phyloP scores from a whole-genome alignment of 2,329 filamentous ascomycete species.

The Monilinia laxa region DNA sequence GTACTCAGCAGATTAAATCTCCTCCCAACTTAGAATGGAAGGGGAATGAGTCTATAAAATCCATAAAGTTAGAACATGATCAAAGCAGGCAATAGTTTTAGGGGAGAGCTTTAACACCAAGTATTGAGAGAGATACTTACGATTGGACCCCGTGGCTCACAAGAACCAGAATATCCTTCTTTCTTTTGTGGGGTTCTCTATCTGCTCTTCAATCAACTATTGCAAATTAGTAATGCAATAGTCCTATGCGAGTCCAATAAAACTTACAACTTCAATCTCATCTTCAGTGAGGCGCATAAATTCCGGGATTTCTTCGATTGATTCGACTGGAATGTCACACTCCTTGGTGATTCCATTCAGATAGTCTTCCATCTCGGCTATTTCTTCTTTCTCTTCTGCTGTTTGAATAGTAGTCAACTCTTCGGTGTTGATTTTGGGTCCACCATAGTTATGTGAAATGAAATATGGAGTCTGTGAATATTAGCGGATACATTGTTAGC shows the following conservation, averaged over 20 bases:
- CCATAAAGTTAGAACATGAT: neutral
- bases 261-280: too few relatives aligned
- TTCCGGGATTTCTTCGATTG: neutral
- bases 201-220: too few relatives aligned
- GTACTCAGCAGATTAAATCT: too few relatives aligned
- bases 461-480: neutral
- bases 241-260: too few relatives aligned
- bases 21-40: too few relatives aligned
- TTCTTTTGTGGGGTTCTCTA: neutral
- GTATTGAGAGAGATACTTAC: neutral
- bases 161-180: neutral
- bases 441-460: neutral
- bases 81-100: neutral
- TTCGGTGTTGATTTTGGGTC: neutral
- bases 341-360: too few relatives aligned
- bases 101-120: fast-evolving
- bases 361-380: neutral
- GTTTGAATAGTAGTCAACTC: neutral
- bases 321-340: neutral
- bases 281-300: neutral
- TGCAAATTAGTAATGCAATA: too few relatives aligned
- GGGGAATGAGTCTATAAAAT: neutral
- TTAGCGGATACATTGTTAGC: neutral
- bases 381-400: neutral
- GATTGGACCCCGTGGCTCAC: neutral